Evolutionary conservation across 768 basidiomycete genomes (phyloP).

Genomic region (Rhodotorula sphaerocarpa): DNA sequence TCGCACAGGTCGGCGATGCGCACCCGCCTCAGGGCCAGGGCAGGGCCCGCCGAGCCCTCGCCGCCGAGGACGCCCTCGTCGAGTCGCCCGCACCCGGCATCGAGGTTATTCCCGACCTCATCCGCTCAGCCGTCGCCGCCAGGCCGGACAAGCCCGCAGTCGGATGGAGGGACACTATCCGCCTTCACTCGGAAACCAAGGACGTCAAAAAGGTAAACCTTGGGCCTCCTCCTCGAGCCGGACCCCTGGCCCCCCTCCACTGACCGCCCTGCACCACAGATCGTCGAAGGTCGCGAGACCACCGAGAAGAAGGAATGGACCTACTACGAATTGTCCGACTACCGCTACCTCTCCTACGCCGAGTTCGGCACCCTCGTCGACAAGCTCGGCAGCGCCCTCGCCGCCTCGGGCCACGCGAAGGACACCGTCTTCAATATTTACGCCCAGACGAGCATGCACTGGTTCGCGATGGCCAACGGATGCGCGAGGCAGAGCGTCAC

Average conservation of each 20-base stretch:
- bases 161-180: constrained; percentile 68
- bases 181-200: constrained; percentile 73
- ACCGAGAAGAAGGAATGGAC: constrained; percentile 91
- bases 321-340: constrained; percentile 84
- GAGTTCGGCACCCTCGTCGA: constrained; percentile 60
- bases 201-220: constrained; percentile 58
- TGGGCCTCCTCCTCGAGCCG: no score
- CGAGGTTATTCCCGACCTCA: constrained; percentile 21
- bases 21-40: background rate
- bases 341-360: constrained; percentile 67
- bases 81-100: constrained; percentile 2
- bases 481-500: constrained; percentile 68
- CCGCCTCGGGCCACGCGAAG: constrained; percentile 53
- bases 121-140: background rate
- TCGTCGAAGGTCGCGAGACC: constrained; percentile 69
- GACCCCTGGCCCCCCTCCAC: background rate
- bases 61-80: background rate
- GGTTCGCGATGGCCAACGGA: constrained; percentile 72
- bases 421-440: constrained; percentile 84
- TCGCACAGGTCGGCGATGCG: constrained; percentile 5
- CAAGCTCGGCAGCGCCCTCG: constrained; percentile 57
- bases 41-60: constrained; percentile 5
- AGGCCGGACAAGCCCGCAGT: constrained; percentile 54
- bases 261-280: background rate
- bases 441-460: constrained; percentile 64